These are phyloP conservation scores for Beauveria caledonica DNA, from an alignment of 2,329 filamentous ascomycete genomes.

Conservation along the genomic window DNA sequence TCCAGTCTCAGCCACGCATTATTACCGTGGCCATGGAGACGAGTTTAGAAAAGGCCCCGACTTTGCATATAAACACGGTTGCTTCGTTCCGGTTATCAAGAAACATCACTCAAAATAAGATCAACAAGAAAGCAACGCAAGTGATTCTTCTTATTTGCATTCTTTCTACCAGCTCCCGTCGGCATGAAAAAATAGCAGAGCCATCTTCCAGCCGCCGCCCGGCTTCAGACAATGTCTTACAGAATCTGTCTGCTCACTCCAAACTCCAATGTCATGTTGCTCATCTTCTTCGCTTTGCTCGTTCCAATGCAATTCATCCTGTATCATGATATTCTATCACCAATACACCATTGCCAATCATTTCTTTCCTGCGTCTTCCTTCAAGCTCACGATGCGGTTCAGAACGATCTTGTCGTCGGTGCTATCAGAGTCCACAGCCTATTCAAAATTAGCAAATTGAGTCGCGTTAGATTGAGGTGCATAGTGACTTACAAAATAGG, in stretches of 20 bases:
- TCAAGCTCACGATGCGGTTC: slow-evolving; percentile 86
- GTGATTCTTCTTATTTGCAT: neutral
- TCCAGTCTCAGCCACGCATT: neutral
- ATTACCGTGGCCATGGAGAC: too few species aligned
- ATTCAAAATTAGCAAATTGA: slow-evolving; percentile 12
- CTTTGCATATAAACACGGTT: too few species aligned
- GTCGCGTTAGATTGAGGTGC: neutral
- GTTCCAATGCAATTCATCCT: neutral
- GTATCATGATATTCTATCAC: neutral
- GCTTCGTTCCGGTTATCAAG: too few species aligned
- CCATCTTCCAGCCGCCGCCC: neutral
- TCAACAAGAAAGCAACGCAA: neutral
- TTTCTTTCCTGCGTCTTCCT: slow-evolving; percentile 71
- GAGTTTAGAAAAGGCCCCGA: neutral
- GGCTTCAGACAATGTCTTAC: neutral
- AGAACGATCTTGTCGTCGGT: slow-evolving; percentile 73
- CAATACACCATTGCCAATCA: neutral
- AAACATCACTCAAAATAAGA: too few species aligned
- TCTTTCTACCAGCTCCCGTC: neutral
- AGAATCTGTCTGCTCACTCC: neutral
- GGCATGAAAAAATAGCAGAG: neutral
- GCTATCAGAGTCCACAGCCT: slow-evolving; percentile 70
- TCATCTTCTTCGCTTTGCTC: neutral
- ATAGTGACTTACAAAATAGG: slow-evolving; percentile 58
- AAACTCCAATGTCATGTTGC: neutral